Percentiles rank a stretch among this genome's conserved stretches.
Conservation (phyloP, 257 asterid genomes). For the Solanum bulbocastanum region DNA sequence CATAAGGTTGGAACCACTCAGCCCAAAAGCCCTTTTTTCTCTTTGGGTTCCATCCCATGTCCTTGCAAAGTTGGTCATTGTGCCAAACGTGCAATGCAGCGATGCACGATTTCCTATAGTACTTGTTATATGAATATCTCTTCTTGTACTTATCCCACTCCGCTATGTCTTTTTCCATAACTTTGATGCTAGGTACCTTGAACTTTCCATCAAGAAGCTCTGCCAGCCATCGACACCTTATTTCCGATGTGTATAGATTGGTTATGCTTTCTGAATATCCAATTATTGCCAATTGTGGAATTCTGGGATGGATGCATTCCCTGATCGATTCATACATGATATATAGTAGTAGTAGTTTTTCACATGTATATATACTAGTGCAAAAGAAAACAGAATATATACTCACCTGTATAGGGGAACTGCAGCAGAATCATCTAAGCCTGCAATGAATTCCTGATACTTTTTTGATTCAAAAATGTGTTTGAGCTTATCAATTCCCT, state of each 20-base stretch:
- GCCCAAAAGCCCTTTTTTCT: constrained; percentile 27
- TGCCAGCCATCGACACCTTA: constrained; percentile 25
- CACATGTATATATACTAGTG: too few relatives aligned
- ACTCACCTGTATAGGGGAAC: constrained; percentile 34
- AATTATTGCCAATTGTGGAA: constrained; percentile 38
- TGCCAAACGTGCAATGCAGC: constrained; percentile 34
- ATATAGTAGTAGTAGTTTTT: too few relatives aligned
- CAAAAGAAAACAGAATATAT: too few relatives aligned
- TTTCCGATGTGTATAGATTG: constrained; percentile 21
- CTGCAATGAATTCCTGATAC: constrained; percentile 16
- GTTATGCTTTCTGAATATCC: constrained; percentile 32
- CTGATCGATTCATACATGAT: neutral
- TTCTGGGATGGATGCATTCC: constrained; percentile 33
- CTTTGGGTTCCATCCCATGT: constrained; percentile 39
- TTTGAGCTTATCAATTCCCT: constrained; percentile 29
- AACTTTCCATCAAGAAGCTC: constrained; percentile 36
- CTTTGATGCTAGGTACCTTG: constrained; percentile 31
- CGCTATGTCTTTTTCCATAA: constrained; percentile 20
- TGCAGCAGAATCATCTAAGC: neutral
- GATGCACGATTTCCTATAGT: constrained; percentile 25
- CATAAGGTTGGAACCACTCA: constrained; percentile 44
- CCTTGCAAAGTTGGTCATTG: constrained; percentile 43
- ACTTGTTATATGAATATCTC: constrained; percentile 17
- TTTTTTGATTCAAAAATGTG: constrained; percentile 12
- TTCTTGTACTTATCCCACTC: constrained; percentile 15